A percentile compares a stretch with the other conserved stretches of the same genome.
Evolutionary conservation across 768 basidiomycete species (phyloP).

Genomic region (Rhizopogon vulgaris): DNA sequence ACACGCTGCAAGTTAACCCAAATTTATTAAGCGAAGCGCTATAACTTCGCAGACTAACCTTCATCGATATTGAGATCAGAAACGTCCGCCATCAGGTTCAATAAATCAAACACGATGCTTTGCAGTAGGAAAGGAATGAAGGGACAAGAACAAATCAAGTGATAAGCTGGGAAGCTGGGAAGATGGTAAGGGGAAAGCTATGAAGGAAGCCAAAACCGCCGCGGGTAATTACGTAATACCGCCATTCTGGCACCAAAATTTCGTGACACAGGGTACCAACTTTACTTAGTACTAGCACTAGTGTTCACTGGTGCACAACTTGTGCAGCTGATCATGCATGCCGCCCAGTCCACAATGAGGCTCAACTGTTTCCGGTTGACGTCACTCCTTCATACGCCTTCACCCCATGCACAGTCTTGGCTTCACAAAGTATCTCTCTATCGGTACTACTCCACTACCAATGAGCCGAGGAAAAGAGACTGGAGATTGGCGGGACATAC

Average conservation of each 20-base stretch:
- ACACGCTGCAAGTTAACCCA: slow-evolving; percentile 16
- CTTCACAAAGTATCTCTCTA: slow-evolving; percentile 7
- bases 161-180: background rate
- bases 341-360: background rate
- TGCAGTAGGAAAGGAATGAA: background rate
- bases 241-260: background rate
- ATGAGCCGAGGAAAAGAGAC: slow-evolving; percentile 18
- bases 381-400: background rate
- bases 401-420: background rate
- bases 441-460: slow-evolving; percentile 20
- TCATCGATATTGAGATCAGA: slow-evolving; percentile 65
- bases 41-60: slow-evolving; percentile 39
- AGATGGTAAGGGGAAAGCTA: background rate
- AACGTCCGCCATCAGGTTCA: slow-evolving; percentile 65
- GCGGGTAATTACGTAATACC: background rate
- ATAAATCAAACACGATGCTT: background rate
- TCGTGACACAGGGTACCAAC: no score
- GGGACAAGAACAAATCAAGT: background rate
- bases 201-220: background rate
- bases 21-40: slow-evolving; percentile 2
- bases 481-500: slow-evolving; percentile 27
- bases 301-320: no score
- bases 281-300: no score
- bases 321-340: background rate
- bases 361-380: background rate